Evolutionary conservation across 169 alveolate genomes (phyloP), one percentile per base, ranked within the genome.

Genomic region (Pseudocohnilembus persalinus): DNA sequence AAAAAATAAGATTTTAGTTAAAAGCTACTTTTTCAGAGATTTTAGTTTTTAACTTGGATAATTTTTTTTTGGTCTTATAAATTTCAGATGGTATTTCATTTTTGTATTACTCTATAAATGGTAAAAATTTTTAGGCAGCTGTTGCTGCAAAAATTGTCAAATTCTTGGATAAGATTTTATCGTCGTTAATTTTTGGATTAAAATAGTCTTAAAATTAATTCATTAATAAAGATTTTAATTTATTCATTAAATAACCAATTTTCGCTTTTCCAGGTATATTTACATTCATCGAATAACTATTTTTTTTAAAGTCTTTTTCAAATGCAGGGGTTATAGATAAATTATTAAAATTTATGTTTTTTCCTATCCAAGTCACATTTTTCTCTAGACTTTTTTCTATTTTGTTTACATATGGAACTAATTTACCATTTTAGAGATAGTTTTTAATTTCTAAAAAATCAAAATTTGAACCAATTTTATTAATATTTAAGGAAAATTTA

Each of bases 341-440:
- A 49, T 49, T 20, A 1, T 77, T 34, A 31, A 79, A 49, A 29
- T 34, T 31, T 29, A 79, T 79, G 20, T 73, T 79, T 63, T 79
- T 79, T 0, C 84, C 84, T 28, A 79, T 79, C 84, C 84, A 79
- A 16, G 35, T n/a, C 29, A 74, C 4, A 49, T 4, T 49, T 27
- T 79, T 76, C 30, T 29, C 31, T 63, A 34, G 31, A 16, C 16
- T 34, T 49, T 79, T n/a, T 29, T 63, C 15, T 15, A 33, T 27
- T 1, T 0, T 24, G 0, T 11, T 24, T 31, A 0, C 26, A 32
- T 1, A 30, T 0, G 24, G 26, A 31, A 33, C 35, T 0, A 4
- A 31, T 29, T 33, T 31, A 77, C 0, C 33, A 75, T 64, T 30
- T 16, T 75, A 75, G 26, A 75, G 31, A 6, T 31, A 31, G 25